Conservation (phyloP, 208 protist species). For the Tritrichomonas musculus region DNA sequence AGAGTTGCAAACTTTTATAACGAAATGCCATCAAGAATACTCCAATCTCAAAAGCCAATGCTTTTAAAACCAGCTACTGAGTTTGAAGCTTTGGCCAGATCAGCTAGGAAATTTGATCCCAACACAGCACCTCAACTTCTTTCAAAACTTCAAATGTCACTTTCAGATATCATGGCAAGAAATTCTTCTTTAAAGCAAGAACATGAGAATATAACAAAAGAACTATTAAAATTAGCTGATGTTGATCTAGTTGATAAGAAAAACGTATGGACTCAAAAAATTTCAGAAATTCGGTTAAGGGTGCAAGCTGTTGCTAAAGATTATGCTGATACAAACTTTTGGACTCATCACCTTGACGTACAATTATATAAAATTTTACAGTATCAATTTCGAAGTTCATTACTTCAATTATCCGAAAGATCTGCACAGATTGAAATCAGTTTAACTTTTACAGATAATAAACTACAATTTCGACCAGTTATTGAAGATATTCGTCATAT, state of each 20-base stretch:
- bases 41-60: constrained; percentile 61
- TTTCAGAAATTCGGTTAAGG: background rate
- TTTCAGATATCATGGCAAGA: background rate
- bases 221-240: background rate
- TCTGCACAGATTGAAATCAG: background rate
- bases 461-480: background rate
- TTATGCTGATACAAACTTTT: background rate
- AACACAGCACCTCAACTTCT: background rate
- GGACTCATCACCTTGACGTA: background rate
- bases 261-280: background rate
- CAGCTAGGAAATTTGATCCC: background rate
- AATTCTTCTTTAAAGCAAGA: background rate
- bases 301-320: background rate
- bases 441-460: background rate
- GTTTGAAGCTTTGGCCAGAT: constrained; percentile 57
- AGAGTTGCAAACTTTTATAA: constrained; percentile 68
- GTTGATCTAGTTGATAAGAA: background rate
- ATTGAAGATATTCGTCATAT: background rate
- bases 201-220: background rate
- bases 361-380: constrained; percentile 10
- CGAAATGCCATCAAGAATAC: constrained; percentile 58
- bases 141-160: background rate
- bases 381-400: background rate
- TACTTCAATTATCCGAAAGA: background rate
- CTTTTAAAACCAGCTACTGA: constrained; percentile 52